Evolutionary conservation across 2,329 filamentous ascomycete genomes (phyloP), one percentile per base, ranked within the genome.

Genomic region (Phialocephala subalpina): DNA sequence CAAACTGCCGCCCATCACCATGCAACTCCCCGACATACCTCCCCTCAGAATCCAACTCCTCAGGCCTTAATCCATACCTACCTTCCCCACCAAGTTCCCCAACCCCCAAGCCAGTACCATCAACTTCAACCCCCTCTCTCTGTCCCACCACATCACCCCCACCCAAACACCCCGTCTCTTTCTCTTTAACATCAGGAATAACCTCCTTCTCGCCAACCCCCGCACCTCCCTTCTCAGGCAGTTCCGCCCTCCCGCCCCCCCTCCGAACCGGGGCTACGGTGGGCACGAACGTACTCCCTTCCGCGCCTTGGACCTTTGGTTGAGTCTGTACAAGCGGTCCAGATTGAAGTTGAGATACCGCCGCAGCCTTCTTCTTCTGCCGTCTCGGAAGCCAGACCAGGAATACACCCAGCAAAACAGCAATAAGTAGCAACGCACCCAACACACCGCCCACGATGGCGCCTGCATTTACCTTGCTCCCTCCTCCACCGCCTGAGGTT

Each of bases 11-110:
- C 27, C 59, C 59, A 53, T 61, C 59, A 20, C 59, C 59, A 53
- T 61, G 59, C 45, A 61, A 40, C 27, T 61, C 59, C n/a, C 59
- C 59, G 12, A 53, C 59, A 61, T 61, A 53, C 59, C 59, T 47
- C 27, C 59, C 59, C 27, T 35, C 45, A 36, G 4, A 14, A 61
- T 61, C 59, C 45, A 61, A 49, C 45, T 61, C 59, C 18, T 53
- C 59, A 38, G 59, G 27, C 29, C 59, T 53, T 22, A 61, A 40
- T 11, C 59, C 59, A 53, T 61, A 53, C 20, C 45, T 61, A 9
- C 45, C 59, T 20, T 52, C 40, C 25, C 22, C 27, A 20, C 12
- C 25, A 33, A 33, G 29, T 49, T 47, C 42, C 12, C n/a, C 25
- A 18, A 16, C 59, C 36, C 40, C 29, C 22, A 52, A 38, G 18